Base-by-base conservation (phyloP, 176 grass and related monocot species). In the Oryza punctata region DNA sequence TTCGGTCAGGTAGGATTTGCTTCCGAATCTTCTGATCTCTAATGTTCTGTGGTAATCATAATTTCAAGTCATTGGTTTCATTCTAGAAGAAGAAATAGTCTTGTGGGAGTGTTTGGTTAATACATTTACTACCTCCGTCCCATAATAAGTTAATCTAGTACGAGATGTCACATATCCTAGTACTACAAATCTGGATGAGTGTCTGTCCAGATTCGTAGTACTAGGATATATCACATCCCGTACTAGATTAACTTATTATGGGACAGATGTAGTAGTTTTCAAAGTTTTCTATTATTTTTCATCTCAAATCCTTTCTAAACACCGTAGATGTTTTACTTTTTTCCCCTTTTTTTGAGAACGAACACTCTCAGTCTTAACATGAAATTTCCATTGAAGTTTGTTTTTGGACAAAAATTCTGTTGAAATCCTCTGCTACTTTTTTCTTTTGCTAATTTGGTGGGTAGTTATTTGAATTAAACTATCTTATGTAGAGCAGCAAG, bases 1-100 rank as follows among this genome's bases (percentile, higher is more conserved):
- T 96, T 99, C 90, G 96, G 96, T 47, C 96, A 99, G 96, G 96
- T 99, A 89, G 76, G 68, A 79, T 74, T 77, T 72, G 15, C 49
- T 88, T 40, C 38, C 14, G 13, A 28, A 23, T 67, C 38, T 73
- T 68, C 49, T 41, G 85, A 16, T 66, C 15, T 32, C 13, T 70
- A 2, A 14, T 66, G 15, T 77, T 67, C 45, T 66, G 5, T 30
- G n/a, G 4, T 72, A 72, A 73, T 82, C 30, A 40, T 67, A 21
- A 66, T 72, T 41, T 61, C 16, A 32, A 61, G n/a, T 68, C 38
- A 63, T 10, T 60, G 13, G 12, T 27, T 67, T 59, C 5, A 61
- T 90, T 75, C 77, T 38, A 7, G 25, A 78, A 47, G 21, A 67
- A 66, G 38, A 70, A 76, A 67, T 76, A 28, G 44, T 28, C 50